These are phyloP conservation scores for Diplotaxis tenuifolia DNA, from an alignment of 345 rosid genomes.

Conservation along the genomic window DNA sequence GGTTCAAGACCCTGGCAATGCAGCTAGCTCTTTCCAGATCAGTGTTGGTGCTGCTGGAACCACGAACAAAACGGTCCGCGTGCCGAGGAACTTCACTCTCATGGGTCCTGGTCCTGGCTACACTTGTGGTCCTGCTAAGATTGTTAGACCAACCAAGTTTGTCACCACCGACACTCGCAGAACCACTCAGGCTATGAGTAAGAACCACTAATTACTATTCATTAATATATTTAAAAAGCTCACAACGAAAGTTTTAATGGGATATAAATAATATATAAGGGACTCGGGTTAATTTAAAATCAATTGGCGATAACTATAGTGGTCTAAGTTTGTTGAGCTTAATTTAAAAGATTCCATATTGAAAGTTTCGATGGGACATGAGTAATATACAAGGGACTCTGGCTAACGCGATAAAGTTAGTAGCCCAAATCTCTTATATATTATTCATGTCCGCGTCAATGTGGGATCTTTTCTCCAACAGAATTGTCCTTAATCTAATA, in stretches of 20 bases:
- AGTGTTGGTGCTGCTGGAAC: slow-evolving; percentile 90
- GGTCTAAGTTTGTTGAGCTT: no score
- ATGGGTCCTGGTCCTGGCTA: slow-evolving; percentile 93
- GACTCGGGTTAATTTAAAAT: no score
- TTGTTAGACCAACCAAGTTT: slow-evolving; percentile 68
- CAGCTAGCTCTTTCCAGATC: slow-evolving; percentile 77
- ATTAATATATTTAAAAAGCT: no score
- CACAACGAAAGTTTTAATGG: no score
- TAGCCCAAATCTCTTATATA: no score
- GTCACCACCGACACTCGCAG: slow-evolving; percentile 66
- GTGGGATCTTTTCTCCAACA: not conserved
- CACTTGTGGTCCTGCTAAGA: slow-evolving; percentile 78
- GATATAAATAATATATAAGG: no score
- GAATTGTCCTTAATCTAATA: not conserved
- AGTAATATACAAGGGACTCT: no score
- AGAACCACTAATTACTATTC: slow-evolving; percentile 25
- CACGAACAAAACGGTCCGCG: slow-evolving; percentile 65
- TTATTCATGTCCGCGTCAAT: no score
- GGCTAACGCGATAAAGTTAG: no score
- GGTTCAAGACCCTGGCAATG: slow-evolving; percentile 73
- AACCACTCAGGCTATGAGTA: slow-evolving; percentile 88
- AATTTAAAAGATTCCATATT: no score
- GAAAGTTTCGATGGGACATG: no score
- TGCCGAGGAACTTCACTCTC: slow-evolving; percentile 81
- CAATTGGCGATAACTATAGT: no score